Evolutionary conservation across 306 rosid species (phyloP).

Genomic region (Gillenia trifoliata): DNA sequence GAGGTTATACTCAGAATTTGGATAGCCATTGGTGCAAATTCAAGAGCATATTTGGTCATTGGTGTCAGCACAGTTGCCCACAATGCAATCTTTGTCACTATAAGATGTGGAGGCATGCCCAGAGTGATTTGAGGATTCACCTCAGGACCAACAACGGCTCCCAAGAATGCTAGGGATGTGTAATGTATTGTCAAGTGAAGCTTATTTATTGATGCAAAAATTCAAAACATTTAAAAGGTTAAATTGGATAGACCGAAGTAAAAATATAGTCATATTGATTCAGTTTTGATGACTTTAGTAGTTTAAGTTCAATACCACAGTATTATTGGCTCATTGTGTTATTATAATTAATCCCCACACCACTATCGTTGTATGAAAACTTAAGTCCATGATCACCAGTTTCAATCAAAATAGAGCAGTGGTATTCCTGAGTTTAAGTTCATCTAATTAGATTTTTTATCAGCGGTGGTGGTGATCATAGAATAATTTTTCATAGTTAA

Average conservation of each 20-base stretch:
- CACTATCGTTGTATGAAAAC: no score
- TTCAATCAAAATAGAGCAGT: not conserved
- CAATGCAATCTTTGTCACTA: conserved; percentile 52
- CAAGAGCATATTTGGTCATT: conserved; percentile 78
- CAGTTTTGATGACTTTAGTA: no score
- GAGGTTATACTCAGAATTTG: conserved; percentile 55
- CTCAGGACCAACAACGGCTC: conserved; percentile 60
- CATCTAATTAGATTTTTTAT: no score
- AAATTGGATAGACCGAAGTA: no score
- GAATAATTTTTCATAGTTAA: not conserved
- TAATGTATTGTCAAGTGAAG: conserved; percentile 48
- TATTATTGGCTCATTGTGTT: no score
- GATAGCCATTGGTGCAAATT: conserved; percentile 61
- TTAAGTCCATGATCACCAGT: not conserved
- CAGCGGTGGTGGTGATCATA: not conserved
- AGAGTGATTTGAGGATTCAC: conserved; percentile 67
- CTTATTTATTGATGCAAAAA: conserved; percentile 44
- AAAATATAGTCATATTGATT: no score
- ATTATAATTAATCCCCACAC: no score
- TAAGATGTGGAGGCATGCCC: conserved; percentile 51
- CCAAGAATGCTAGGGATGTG: conserved; percentile 46
- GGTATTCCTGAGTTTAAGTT: no score
- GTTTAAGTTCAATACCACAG: no score
- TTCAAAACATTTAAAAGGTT: not conserved
- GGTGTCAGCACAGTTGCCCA: conserved; percentile 81